Base-by-base conservation (phyloP, 176 grass and related monocot species). In the Areca catechu region DNA sequence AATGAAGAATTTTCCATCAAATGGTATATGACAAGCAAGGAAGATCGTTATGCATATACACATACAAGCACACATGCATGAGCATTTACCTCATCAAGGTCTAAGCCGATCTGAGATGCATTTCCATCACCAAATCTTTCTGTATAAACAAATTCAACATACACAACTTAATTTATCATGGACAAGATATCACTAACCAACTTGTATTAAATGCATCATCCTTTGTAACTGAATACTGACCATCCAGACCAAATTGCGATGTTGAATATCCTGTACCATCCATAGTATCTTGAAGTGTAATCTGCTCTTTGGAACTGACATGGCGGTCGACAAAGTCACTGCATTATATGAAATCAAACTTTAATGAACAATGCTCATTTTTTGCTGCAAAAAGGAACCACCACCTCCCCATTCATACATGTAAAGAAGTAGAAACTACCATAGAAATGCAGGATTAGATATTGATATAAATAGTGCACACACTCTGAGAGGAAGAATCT, bases 41-140 rank as follows among this genome's bases (percentile, higher is more conserved):
- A 43, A 43, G 34, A 43, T 14, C 9, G 3, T 12, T 43, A 43
- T 12, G 34, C 34, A 43, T 12, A 43, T 43, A 43, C 2, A 2
- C 10, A 12, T 14, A 2, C 34, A 43, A 12, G 34, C 4, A 22
- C 2, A 22, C n/a, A 61, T 19, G 34, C 17, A 14, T 22, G 6
- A 15, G 18, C 5, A 60, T 20, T 67, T 85, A 98, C 94, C 88
- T 98, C 94, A 52, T 98, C 94, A 60, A 98, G 78, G 77, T 98
- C 94, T 62, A 98, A 80, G 51, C 94, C 84, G 73, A 98, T 80
- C 69, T 98, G 94, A 57, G 88, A 98, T 68, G 84, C 89, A 89
- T 66, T 86, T 60, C 84, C 94, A 93, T 98, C 94, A 73, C 88
- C 94, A 83, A 98, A 98, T 69, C 88, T 83, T 77, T 98, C 94